These are phyloP conservation scores for Exophiala sp. DNA, from an alignment of 2,329 filamentous ascomycete species.

Conservation along the genomic window DNA sequence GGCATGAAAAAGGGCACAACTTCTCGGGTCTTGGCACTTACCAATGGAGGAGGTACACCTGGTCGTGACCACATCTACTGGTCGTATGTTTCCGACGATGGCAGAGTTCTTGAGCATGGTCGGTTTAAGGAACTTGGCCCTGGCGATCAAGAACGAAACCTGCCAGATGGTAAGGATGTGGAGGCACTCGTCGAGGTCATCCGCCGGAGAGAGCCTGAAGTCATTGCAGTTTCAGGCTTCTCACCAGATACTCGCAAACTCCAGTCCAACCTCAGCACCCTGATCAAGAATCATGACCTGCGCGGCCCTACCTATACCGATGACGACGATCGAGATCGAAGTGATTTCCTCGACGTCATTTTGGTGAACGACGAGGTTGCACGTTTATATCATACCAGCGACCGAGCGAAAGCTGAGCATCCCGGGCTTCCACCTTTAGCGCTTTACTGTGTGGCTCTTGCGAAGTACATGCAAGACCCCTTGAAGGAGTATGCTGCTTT, in stretches of 20 bases:
- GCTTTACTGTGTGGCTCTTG: slow-evolving; percentile 84
- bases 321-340: slow-evolving; percentile 71
- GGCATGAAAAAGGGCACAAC: slow-evolving; percentile 85
- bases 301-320: slow-evolving; percentile 80
- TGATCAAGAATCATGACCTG: slow-evolving; percentile 74
- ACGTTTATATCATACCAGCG: slow-evolving; percentile 89
- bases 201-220: slow-evolving; percentile 77
- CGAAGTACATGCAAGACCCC: slow-evolving; percentile 89
- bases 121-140: slow-evolving; percentile 74
- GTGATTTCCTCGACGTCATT: slow-evolving; percentile 79
- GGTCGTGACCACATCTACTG: slow-evolving; percentile 75
- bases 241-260: slow-evolving; percentile 82
- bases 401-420: slow-evolving; percentile 73
- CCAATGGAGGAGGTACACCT: slow-evolving; percentile 77
- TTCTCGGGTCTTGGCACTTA: slow-evolving; percentile 80
- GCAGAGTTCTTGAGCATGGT: slow-evolving; percentile 81
- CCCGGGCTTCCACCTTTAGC: slow-evolving; percentile 74
- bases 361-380: slow-evolving; percentile 96
- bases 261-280: slow-evolving; percentile 72
- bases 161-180: slow-evolving; percentile 62
- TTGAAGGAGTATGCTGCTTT: slow-evolving; percentile 95
- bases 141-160: slow-evolving; percentile 62
- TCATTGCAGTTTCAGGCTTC: slow-evolving; percentile 84
- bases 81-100: slow-evolving; percentile 91
- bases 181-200: slow-evolving; percentile 75